Evolutionary conservation across 495 filamentous ascomycete genomes (phyloP).

Genomic region (Chaetomium tenue): DNA sequence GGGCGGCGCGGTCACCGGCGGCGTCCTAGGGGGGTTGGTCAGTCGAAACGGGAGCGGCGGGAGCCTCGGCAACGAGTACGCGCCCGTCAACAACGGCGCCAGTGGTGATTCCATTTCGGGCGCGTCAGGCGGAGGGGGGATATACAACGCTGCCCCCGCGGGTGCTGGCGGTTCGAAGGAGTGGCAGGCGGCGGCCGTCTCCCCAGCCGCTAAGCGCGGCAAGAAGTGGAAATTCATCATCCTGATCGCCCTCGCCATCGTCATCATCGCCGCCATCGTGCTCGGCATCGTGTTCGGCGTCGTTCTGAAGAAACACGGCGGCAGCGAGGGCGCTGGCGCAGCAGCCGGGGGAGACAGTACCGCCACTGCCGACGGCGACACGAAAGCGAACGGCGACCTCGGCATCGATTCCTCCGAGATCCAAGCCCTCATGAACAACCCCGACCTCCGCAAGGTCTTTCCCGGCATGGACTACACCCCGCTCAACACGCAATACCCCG

Average conservation of each 20-base stretch:
- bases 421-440: conserved; percentile 74
- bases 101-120: conserved; percentile 29
- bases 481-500: conserved; percentile 84
- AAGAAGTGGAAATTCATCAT: conserved; percentile 69
- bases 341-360: conserved; percentile 25
- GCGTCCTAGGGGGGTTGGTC: conserved; percentile 53
- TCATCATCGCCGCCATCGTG: conserved; percentile 67
- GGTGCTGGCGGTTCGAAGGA: conserved; percentile 46
- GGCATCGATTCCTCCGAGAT: conserved; percentile 75
- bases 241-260: conserved; percentile 56
- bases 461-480: conserved; percentile 97
- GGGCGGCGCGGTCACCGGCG: conserved; percentile 49
- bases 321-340: conserved; percentile 16
- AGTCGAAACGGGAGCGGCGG: conserved; percentile 36
- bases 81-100: conserved; percentile 37
- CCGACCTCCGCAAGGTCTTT: conserved; percentile 84
- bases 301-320: conserved; percentile 43
- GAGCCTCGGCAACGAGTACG: conserved; percentile 41
- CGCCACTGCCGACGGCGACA: conserved; percentile 40
- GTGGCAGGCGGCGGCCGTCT: conserved; percentile 50
- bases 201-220: conserved; percentile 55
- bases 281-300: conserved; percentile 81
- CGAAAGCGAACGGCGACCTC: conserved; percentile 62
- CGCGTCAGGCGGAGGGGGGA: conserved; percentile 14
- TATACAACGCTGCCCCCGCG: conserved; percentile 30